Conservation (phyloP, 495 filamentous ascomycete genomes). For the Podospora didyma region DNA sequence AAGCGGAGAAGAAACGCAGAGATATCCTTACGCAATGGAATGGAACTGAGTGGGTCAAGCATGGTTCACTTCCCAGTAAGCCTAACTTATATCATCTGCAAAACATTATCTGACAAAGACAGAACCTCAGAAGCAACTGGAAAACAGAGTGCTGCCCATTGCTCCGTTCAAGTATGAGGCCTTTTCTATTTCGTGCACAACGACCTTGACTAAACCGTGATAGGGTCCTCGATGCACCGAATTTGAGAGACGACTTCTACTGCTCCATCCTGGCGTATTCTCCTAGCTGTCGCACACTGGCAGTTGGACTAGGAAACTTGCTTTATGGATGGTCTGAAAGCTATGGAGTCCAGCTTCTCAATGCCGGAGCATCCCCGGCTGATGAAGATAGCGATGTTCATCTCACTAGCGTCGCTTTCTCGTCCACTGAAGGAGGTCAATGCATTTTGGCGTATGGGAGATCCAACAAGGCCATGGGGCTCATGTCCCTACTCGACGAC, state of each 20-base stretch:
- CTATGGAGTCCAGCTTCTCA: slow-evolving; percentile 47
- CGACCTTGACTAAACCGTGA: slow-evolving; percentile 18
- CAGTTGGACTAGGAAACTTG: slow-evolving; percentile 72
- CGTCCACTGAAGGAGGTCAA: slow-evolving; percentile 69
- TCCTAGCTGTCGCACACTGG: slow-evolving; percentile 64
- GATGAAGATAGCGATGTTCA: slow-evolving; percentile 32
- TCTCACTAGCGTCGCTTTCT: slow-evolving; percentile 84
- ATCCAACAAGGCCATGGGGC: slow-evolving; percentile 56
- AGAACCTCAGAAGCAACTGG: slow-evolving; percentile 8
- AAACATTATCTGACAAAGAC: background rate
- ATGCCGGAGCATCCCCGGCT: slow-evolving; percentile 21
- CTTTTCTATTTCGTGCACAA: slow-evolving; percentile 1
- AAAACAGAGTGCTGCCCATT: slow-evolving; percentile 50
- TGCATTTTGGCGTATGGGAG: slow-evolving; percentile 84
- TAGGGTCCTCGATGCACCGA: slow-evolving; percentile 80
- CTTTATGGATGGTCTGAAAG: slow-evolving; percentile 88
- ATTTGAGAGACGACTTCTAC: slow-evolving; percentile 90
- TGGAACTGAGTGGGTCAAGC: slow-evolving; percentile 56
- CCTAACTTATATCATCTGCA: background rate
- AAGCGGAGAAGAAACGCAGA: slow-evolving; percentile 2
- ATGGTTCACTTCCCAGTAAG: slow-evolving; percentile 48
- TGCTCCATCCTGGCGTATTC: slow-evolving; percentile 90
- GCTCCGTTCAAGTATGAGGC: slow-evolving; percentile 71
- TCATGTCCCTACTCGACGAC: slow-evolving; percentile 49
- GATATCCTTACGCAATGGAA: slow-evolving; percentile 45